Evolutionary conservation across 805 yeast genomes (phyloP).

Genomic region (Candida patagonica): DNA sequence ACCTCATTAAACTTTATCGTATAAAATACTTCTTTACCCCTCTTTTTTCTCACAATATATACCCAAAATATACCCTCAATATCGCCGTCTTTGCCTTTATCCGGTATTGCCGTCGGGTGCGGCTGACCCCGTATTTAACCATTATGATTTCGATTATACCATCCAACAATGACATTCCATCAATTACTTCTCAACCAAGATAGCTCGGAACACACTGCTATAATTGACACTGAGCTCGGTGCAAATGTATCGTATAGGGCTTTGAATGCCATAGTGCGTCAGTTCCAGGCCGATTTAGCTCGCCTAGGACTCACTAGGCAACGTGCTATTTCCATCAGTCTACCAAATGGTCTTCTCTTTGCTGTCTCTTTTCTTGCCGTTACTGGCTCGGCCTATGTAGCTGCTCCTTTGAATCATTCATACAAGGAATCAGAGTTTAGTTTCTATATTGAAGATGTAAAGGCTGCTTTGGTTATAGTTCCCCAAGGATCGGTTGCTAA

Average conservation of each 20-base stretch:
- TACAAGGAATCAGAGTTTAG: constrained; percentile 55
- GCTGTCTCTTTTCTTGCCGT: constrained; percentile 46
- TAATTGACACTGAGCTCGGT: constrained; percentile 27
- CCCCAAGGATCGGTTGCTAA: constrained; percentile 39
- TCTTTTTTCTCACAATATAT: too few species aligned
- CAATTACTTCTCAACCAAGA: constrained; percentile 8
- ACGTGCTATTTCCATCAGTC: constrained; percentile 46
- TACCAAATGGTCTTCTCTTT: constrained; percentile 55
- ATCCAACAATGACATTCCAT: constrained; percentile 11
- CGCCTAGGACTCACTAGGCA: constrained; percentile 31
- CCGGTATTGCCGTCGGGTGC: too few species aligned
- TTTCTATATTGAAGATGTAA: constrained; percentile 53
- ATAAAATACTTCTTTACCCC: too few species aligned
- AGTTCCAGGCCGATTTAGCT: constrained; percentile 36
- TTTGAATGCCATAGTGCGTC: constrained; percentile 37
- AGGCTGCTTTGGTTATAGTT: constrained; percentile 48
- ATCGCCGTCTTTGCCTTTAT: too few species aligned
- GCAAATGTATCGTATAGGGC: constrained; percentile 33
- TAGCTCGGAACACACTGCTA: constrained; percentile 8
- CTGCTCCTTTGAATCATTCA: constrained; percentile 61
- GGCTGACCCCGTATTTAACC: too few species aligned
- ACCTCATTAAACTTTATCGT: too few species aligned
- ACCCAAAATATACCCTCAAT: too few species aligned
- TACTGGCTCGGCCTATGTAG: constrained; percentile 47
- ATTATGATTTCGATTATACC: too few species aligned